Base-by-base conservation (phyloP, 148 eudicot genomes). In the Camellia sinensis region DNA sequence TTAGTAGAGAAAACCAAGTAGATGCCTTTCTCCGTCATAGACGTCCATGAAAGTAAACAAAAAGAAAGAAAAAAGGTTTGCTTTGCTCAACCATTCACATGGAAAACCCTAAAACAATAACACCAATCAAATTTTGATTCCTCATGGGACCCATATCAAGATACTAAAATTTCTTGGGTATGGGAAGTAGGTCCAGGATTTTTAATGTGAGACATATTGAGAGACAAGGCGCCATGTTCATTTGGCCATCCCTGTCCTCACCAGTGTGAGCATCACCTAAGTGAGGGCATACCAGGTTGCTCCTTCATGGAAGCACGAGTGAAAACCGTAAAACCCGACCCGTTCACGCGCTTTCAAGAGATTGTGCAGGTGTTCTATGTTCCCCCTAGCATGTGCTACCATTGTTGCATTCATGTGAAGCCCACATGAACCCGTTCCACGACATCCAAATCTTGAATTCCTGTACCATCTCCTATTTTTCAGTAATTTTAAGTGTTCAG, bases 261-360 rank as follows among this genome's bases (percentile, higher is more conserved):
- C 50, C 74, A 57, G 3, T 1, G 19, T 52, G 19, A 61, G 76
- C 86, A 86, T 66, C 66, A 61, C 65, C 78, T 68, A 78, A 81
- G 78, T 74, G 76, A 67, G 72, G 85, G 82, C 84, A 82, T 82
- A 82, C 79, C 82, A 83, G 86, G 88, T 81, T 88, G 87, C 85
- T 77, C 82, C 80, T 60, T 54, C 64, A 80, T 37, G 74, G 66
- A 71, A 84, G 79, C 90, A 86, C 81, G 85, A 83, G 82, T 76
- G 4, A 45, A 71, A 79, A 74, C 79, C 86, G 80, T 78, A 80
- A 69, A 12, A 61, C 73, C 80, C 77, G 29, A 71, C 81, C 77
- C 22, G 15, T 74, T 79, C 65, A 59, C 65, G 59, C 71, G 66
- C 72, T 71, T 73, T 70, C 80, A 63, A 40, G 19, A 64, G 69